Percentiles rank a stretch among this genome's conserved stretches.
Evolutionary conservation across 2,329 filamentous ascomycete species (phyloP).

Genomic region (Boeremia exigua): DNA sequence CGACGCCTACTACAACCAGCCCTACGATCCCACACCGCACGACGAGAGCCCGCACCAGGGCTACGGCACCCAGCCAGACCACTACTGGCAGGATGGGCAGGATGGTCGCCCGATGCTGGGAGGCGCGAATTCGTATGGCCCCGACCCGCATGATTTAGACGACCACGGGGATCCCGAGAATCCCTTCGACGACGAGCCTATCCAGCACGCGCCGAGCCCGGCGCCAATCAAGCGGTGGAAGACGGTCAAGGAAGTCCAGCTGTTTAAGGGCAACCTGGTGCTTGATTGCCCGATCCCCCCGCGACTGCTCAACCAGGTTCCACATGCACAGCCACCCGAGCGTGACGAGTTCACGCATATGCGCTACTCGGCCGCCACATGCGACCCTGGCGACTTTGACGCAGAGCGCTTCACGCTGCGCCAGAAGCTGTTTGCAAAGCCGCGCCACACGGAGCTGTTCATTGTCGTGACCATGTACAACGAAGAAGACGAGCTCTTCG

Average conservation of each 20-base stretch:
- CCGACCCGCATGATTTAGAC: slow-evolving; percentile 59
- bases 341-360: slow-evolving; percentile 87
- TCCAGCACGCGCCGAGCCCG: slow-evolving; percentile 58
- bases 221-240: slow-evolving; percentile 87
- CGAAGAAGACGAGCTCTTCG: slow-evolving; percentile 94
- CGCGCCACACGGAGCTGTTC: slow-evolving; percentile 90
- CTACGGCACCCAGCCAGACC: slow-evolving; percentile 57
- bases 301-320: slow-evolving; percentile 82
- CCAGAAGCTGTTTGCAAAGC: slow-evolving; percentile 90
- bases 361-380: slow-evolving; percentile 93
- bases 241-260: slow-evolving; percentile 96
- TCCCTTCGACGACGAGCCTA: slow-evolving; percentile 50
- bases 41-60: slow-evolving; percentile 62
- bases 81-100: slow-evolving; percentile 71
- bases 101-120: slow-evolving; percentile 79
- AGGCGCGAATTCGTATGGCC: slow-evolving; percentile 66
- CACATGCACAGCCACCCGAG: slow-evolving; percentile 78
- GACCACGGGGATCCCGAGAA: slow-evolving; percentile 47
- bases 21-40: slow-evolving; percentile 74
- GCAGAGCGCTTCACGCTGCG: slow-evolving; percentile 89
- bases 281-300: slow-evolving; percentile 96
- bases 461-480: slow-evolving; percentile 99
- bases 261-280: slow-evolving; percentile 96
- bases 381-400: slow-evolving; percentile 88
- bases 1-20: slow-evolving; percentile 83